phyloP scores from a whole-genome alignment of 2,329 filamentous ascomycete genomes.

The Exophiala sideris region DNA sequence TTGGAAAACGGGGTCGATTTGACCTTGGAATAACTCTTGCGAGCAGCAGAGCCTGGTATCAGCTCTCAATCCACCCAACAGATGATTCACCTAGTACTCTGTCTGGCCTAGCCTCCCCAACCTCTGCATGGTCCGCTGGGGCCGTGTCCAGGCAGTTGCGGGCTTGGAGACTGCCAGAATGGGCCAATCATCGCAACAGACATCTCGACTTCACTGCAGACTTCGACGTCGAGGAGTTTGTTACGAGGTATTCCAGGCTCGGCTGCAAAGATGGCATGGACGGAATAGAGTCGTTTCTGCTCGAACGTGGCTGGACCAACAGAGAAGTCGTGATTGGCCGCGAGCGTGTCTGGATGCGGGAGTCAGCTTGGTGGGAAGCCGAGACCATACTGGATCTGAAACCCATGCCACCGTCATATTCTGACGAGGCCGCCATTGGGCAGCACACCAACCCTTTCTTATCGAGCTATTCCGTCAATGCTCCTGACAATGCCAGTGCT shows the following conservation, averaged over 20 bases:
- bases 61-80: slow-evolving; percentile 85
- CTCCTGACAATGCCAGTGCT: slow-evolving; percentile 51
- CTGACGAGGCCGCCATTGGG: slow-evolving; percentile 17
- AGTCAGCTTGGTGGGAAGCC: slow-evolving; percentile 94
- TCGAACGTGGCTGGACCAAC: slow-evolving; percentile 97
- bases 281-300: slow-evolving; percentile 88
- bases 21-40: slow-evolving; percentile 71
- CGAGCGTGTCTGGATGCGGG: slow-evolving; percentile 93
- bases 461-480: slow-evolving; percentile 65
- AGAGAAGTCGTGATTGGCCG: slow-evolving; percentile 88
- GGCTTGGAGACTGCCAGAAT: slow-evolving; percentile 89
- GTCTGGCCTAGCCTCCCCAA: slow-evolving; percentile 66
- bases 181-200: slow-evolving; percentile 90
- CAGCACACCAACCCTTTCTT: slow-evolving; percentile 53
- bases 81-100: slow-evolving; percentile 77
- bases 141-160: slow-evolving; percentile 89
- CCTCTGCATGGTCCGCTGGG: slow-evolving; percentile 89
- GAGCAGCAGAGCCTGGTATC: slow-evolving; percentile 92
- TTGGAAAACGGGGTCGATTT: slow-evolving; percentile 74
- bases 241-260: slow-evolving; percentile 72
- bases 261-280: slow-evolving; percentile 89
- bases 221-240: slow-evolving; percentile 91
- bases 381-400: slow-evolving; percentile 94
- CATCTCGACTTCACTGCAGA: slow-evolving; percentile 94
- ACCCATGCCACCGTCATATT: slow-evolving; percentile 50